phyloP scores from a whole-genome alignment of 108 stramenopile species.

The Stephanodiscus minutulus region DNA sequence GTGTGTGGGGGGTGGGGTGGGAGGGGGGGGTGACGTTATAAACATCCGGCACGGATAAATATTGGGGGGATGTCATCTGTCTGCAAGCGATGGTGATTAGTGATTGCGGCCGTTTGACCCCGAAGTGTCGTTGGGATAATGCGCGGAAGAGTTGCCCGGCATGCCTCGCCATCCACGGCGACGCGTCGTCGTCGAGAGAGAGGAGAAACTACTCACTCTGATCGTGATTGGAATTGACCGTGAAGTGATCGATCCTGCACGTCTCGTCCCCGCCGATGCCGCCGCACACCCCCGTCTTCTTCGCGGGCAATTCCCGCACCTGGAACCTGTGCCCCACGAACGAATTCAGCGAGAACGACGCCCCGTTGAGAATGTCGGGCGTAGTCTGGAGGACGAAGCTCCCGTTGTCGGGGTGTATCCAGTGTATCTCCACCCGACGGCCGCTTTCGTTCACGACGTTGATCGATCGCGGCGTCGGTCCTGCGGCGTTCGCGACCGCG shows the following conservation, averaged over 20 bases:
- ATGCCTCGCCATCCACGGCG: no score
- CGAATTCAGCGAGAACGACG: conserved; percentile 52
- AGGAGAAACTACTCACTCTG: conserved; percentile 67
- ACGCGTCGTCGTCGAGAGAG: no score
- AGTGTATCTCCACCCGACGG: conserved; percentile 59
- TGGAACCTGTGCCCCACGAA: conserved; percentile 79
- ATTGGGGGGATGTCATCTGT: no score
- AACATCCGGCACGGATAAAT: neutral
- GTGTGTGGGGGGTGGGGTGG: no score
- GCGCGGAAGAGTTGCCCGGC: no score
- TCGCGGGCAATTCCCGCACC: conserved; percentile 65
- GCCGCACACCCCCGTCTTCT: conserved; percentile 50
- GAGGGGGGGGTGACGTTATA: neutral
- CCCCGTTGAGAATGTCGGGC: conserved; percentile 61
- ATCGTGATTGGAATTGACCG: conserved; percentile 61
- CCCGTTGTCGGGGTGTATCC: conserved; percentile 61
- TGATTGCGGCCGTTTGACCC: no score
- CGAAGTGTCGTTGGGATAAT: no score
- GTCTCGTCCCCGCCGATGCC: conserved; percentile 48
- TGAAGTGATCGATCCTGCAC: conserved; percentile 57
- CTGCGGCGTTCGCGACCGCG: neutral
- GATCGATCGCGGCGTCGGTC: conserved; percentile 29
- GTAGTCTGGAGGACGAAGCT: conserved; percentile 56
- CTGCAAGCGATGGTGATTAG: no score
- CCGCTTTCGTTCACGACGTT: conserved; percentile 51